Evolutionary conservation across 2,329 filamentous ascomycete species (phyloP).

Genomic region (Chaetothyriales sp.): DNA sequence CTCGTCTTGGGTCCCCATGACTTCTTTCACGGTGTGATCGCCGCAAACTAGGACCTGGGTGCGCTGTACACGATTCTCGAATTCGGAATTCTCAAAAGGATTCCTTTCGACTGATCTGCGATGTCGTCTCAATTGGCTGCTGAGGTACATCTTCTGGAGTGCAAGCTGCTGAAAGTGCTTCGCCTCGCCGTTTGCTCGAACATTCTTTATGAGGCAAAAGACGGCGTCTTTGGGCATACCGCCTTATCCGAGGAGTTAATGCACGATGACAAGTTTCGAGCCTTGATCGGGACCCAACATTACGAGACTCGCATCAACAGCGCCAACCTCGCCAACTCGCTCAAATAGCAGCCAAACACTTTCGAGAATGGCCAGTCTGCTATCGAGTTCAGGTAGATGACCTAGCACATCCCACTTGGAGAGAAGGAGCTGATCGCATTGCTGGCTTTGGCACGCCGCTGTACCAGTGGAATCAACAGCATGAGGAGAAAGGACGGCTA

Average conservation of each 20-base stretch:
- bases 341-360: conserved; percentile 5
- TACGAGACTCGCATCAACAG: conserved; percentile 12
- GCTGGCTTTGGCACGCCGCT: conserved; percentile 9
- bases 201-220: conserved; percentile 4
- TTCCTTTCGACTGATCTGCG: conserved; percentile 5
- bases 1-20: conserved; percentile 10
- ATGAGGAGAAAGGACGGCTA: conserved; percentile 10
- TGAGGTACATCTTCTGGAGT: conserved; percentile 4
- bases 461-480: conserved; percentile 11
- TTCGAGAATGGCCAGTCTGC: conserved; percentile 5
- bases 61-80: conserved; percentile 12
- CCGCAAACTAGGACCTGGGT: conserved; percentile 14
- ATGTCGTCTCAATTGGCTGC: conserved; percentile 3
- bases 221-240: conserved; percentile 9
- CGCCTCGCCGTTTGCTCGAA: conserved; percentile 6
- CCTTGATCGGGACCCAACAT: conserved; percentile 9
- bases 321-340: conserved; percentile 9
- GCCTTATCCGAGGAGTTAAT: conserved; percentile 11
- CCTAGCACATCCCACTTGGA: background rate
- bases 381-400: conserved; percentile 8
- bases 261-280: conserved; percentile 5
- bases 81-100: conserved; percentile 10
- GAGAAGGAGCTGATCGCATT: background rate
- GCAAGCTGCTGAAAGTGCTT: conserved; percentile 9
- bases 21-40: conserved; percentile 12